Percentiles rank a stretch among this genome's conserved stretches.
Evolutionary conservation across 2,329 filamentous ascomycete genomes (phyloP).

Genomic region (Trichoderma sp.): DNA sequence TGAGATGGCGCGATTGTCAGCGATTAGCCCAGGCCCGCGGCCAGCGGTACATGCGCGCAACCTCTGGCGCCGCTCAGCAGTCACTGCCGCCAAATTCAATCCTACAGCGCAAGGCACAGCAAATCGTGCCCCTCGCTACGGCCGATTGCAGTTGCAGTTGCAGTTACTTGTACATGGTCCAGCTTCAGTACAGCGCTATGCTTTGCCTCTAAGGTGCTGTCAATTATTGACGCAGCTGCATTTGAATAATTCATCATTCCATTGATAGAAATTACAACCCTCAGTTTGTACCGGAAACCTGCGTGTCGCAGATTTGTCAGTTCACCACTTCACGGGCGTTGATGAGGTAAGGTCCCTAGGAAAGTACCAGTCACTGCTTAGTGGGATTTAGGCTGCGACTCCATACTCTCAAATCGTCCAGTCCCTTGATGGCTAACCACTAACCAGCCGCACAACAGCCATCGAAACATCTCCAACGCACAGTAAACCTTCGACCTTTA

Average conservation of each 20-base stretch:
- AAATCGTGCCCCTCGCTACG: constrained; percentile 13
- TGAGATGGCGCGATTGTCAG: not conserved
- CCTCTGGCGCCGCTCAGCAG: not conserved
- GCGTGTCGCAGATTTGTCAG: not conserved
- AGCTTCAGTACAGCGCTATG: not conserved
- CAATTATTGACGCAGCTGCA: not conserved
- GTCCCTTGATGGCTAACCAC: constrained; percentile 16
- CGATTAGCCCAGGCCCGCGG: not conserved
- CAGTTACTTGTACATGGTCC: not conserved
- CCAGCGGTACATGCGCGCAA: not conserved
- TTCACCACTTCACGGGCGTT: not conserved
- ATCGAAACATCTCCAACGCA: not conserved
- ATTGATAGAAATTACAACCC: too few relatives aligned
- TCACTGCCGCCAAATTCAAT: not conserved
- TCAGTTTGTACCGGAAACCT: too few relatives aligned
- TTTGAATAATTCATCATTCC: not conserved
- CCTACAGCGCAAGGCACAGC: not conserved
- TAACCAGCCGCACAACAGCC: not conserved
- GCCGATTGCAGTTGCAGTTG: not conserved
- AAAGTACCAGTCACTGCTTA: not conserved
- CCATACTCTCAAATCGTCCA: not conserved
- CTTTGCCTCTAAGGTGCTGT: not conserved
- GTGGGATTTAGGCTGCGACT: constrained; percentile 1
- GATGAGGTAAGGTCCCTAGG: not conserved
- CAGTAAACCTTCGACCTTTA: not conserved